These are phyloP conservation scores for Musa balbisiana DNA, from an alignment of 202 grass and related monocot genomes.

Conservation along the genomic window DNA sequence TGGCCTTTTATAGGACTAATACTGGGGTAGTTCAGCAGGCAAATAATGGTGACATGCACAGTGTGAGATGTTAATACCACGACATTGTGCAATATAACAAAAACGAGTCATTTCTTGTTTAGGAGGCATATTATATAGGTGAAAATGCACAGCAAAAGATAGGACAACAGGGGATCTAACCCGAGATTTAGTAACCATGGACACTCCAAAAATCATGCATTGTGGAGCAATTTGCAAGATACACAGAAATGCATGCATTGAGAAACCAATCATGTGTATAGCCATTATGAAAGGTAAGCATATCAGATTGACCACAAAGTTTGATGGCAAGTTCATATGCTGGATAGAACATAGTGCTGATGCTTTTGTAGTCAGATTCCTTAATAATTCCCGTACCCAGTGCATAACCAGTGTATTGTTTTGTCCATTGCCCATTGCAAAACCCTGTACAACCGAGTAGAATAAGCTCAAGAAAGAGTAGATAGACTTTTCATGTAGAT, in stretches of 20 bases:
- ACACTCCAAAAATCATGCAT: neutral
- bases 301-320: conserved; percentile 64
- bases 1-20: neutral
- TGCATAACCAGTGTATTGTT: conserved; percentile 69
- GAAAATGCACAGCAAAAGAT: neutral
- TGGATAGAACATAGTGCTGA: conserved; percentile 50
- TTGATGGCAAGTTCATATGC: conserved; percentile 70
- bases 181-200: no score
- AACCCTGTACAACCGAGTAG: conserved; percentile 50
- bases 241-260: neutral
- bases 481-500: neutral
- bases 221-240: neutral
- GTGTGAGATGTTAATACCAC: no score
- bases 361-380: conserved; percentile 53
- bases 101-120: neutral
- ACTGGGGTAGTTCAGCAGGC: no score
- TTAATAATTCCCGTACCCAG: conserved; percentile 71
- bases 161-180: neutral
- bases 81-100: neutral
- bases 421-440: conserved; percentile 76
- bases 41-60: no score
- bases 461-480: neutral
- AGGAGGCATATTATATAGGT: neutral
- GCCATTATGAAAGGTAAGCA: conserved; percentile 1
- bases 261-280: neutral